Evolutionary conservation across 768 basidiomycete genomes (phyloP).

Genomic region (Amanita pallidorosea): DNA sequence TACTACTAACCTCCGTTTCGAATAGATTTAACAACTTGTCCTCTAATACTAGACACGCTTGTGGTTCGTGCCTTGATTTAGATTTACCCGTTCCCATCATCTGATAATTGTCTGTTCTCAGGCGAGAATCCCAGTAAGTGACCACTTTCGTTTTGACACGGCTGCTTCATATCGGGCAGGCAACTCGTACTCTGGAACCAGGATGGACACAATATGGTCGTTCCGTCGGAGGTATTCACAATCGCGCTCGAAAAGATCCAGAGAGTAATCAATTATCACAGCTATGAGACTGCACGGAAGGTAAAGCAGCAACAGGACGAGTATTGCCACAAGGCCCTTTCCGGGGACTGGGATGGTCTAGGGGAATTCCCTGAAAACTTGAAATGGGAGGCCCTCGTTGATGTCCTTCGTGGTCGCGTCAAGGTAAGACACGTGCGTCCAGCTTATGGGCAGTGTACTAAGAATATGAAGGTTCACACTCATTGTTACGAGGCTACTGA

Average conservation of each 20-base stretch:
- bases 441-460: background rate
- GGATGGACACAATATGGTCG: constrained; percentile 59
- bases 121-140: constrained; percentile 46
- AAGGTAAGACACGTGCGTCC: constrained; percentile 30
- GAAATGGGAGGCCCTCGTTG: constrained; percentile 66
- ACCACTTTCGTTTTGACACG: constrained; percentile 4
- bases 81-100: background rate
- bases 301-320: constrained; percentile 56
- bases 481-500: constrained; percentile 59
- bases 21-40: background rate
- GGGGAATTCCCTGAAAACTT: constrained; percentile 55
- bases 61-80: constrained; percentile 21
- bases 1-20: constrained; percentile 1
- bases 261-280: constrained; percentile 18
- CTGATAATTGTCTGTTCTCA: constrained; percentile 13
- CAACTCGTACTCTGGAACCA: constrained; percentile 33
- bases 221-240: constrained; percentile 43
- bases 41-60: constrained; percentile 28
- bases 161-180: constrained; percentile 17
- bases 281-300: constrained; percentile 51
- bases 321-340: constrained; percentile 42
- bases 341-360: constrained; percentile 36
- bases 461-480: constrained; percentile 32
- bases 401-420: constrained; percentile 67
- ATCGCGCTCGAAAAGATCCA: constrained; percentile 9